phyloP scores from a whole-genome alignment of 352 stramenopile genomes.

The Blastocystis sp. region DNA sequence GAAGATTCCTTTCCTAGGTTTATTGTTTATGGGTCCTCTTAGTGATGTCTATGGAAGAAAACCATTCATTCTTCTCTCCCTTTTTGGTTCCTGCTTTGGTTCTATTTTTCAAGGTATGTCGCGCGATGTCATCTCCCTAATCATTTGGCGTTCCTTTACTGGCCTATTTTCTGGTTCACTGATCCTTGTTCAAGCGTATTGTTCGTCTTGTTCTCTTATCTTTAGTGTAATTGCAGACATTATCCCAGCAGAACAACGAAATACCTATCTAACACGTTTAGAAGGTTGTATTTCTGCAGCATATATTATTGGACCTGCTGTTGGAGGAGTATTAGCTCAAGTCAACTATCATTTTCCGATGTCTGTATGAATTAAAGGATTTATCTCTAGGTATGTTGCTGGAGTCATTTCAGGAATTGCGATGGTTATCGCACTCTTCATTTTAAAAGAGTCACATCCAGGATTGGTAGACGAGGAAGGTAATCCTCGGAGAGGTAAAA shows the following conservation, averaged over 20 bases:
- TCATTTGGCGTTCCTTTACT: conserved; percentile 43
- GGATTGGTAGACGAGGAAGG: background rate
- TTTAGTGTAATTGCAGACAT: conserved; percentile 41
- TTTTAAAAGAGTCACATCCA: conserved; percentile 50
- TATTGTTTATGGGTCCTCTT: conserved; percentile 40
- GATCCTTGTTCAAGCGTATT: conserved; percentile 28
- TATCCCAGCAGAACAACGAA: background rate
- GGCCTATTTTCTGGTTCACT: conserved; percentile 46
- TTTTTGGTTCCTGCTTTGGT: conserved; percentile 56
- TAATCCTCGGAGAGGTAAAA: background rate
- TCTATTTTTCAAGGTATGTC: conserved; percentile 45
- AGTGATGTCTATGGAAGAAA: conserved; percentile 60
- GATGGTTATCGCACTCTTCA: conserved; percentile 9
- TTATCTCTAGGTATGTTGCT: background rate
- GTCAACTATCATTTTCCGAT: conserved; percentile 46
- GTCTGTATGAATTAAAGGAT: background rate
- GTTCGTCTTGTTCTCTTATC: background rate
- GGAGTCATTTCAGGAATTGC: conserved; percentile 28
- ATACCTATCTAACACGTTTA: conserved; percentile 17
- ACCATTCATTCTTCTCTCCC: conserved; percentile 29
- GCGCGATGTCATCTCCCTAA: background rate
- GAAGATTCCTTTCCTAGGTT: conserved; percentile 10
- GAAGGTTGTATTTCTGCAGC: conserved; percentile 27
- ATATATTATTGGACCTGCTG: conserved; percentile 46
- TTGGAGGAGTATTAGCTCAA: conserved; percentile 42